Evolutionary conservation across 108 stramenopile species (phyloP), one percentile per base, ranked within the genome.

Genomic region (Cyclotella distinguenda): DNA sequence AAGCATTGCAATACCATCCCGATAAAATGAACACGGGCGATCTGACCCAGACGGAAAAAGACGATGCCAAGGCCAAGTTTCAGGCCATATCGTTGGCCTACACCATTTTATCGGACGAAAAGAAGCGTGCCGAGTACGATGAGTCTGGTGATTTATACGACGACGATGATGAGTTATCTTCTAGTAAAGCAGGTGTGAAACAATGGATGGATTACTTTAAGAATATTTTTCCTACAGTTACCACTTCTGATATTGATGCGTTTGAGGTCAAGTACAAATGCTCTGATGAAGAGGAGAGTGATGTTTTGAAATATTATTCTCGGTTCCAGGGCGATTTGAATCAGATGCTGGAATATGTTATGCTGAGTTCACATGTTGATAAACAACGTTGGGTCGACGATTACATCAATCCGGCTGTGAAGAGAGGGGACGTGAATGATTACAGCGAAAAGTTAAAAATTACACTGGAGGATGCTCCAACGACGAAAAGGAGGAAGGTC

Each of bases 181-280:
- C 45, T 54, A 67, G 27, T 64, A 82, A 53, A 79, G 57, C 31
- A 79, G 77, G 63, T 45, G 68, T 71, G 57, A 61, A 67, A 43
- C 66, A 39, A 64, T 74, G 64, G 63, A 77, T 54, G 53, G 74
- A 83, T 8, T 93, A 87, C 60, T 93, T 93, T 77, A 72, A 78
- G 44, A 43, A 44, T 26, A 82, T 93, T 9, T 93, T 93, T 75
- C 88, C 88, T 0, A 86, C 84, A 40, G 81, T 90, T 1, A 85
- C 88, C 3, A 74, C 71, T 1, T 63, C 71, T 19, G 75, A 90
- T 31, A 93, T 93, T 59, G 86, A 90, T 60, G 70, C 74, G 6
- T 93, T 93, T 69, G 80, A 80, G 21, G 46, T 63, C n/a, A 86
- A 88, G 42, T 93, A 93, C 81, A 93, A 93, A 51, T 86, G 88